phyloP scores from a whole-genome alignment of 139 green algal species.

The Tetradesmus obliquus region DNA sequence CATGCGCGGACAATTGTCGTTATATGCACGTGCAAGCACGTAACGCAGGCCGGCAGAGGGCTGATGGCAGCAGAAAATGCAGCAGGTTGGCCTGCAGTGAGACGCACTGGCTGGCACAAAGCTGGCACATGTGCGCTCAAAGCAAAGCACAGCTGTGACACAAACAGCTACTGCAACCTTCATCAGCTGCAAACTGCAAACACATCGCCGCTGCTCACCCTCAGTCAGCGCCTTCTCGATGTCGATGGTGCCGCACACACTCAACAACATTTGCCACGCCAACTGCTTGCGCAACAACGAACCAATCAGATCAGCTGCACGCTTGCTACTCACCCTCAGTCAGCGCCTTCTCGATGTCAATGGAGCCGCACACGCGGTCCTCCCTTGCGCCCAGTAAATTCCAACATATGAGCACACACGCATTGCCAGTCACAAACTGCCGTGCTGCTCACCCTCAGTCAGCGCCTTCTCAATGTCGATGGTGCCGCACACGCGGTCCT shows the following conservation, averaged over 20 bases:
- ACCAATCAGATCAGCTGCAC: no score
- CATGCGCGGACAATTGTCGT: not conserved
- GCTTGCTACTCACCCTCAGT: conserved; percentile 69
- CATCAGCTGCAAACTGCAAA: no score
- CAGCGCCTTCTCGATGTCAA: conserved; percentile 94
- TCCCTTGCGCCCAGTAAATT: conserved; percentile 76
- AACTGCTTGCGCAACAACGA: no score
- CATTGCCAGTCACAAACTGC: not conserved
- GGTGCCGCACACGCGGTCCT: conserved; percentile 94
- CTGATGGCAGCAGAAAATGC: not conserved
- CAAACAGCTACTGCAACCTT: no score
- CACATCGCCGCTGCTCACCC: conserved; percentile 55
- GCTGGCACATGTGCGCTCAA: no score
- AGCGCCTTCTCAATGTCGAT: conserved; percentile 96
- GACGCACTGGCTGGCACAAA: no score
- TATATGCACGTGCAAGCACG: not conserved
- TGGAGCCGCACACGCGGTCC: conserved; percentile 94
- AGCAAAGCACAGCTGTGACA: no score
- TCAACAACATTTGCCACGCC: no score
- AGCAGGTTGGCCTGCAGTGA: no score
- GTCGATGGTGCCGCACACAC: conserved; percentile 94
- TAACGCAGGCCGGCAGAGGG: no score
- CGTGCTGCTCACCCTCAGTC: conserved; percentile 69
- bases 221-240: conserved; percentile 92
- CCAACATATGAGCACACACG: not conserved